Conservation (phyloP, 345 rosid genomes). For the Pistacia vera region DNA sequence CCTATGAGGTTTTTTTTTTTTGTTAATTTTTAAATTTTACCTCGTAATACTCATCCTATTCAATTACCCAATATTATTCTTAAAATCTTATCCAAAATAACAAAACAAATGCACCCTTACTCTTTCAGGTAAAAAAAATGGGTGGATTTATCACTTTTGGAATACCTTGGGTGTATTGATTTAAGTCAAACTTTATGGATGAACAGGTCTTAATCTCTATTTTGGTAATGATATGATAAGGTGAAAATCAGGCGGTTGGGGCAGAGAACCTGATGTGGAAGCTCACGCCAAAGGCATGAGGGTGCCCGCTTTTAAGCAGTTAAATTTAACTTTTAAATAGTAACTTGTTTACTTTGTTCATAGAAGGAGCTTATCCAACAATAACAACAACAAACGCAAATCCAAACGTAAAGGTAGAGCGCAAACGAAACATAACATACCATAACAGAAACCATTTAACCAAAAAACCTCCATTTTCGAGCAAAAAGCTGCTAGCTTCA, state of each 20-base stretch:
- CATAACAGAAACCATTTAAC: neutral
- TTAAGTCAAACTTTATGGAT: too few species aligned
- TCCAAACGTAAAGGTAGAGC: conserved; percentile 6
- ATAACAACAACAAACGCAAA: neutral
- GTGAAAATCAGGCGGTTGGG: neutral
- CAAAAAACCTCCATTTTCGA: neutral
- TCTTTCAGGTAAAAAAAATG: too few species aligned
- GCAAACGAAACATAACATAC: neutral
- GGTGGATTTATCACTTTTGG: too few species aligned
- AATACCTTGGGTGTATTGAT: too few species aligned
- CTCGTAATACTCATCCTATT: too few species aligned
- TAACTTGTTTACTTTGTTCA: neutral
- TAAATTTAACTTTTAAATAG: neutral
- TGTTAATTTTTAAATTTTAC: too few species aligned
- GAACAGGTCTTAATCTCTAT: too few species aligned
- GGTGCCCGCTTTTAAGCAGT: neutral
- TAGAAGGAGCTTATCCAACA: conserved; percentile 33
- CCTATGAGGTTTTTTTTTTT: too few species aligned
- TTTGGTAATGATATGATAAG: neutral
- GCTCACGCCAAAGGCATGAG: neutral
- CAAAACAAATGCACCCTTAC: too few species aligned
- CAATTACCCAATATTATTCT: too few species aligned
- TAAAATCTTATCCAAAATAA: too few species aligned
- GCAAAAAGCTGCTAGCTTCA: too few species aligned
- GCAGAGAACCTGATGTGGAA: neutral